phyloP scores from a whole-genome alignment of 2,329 filamentous ascomycete genomes.

The Alternaria panax region DNA sequence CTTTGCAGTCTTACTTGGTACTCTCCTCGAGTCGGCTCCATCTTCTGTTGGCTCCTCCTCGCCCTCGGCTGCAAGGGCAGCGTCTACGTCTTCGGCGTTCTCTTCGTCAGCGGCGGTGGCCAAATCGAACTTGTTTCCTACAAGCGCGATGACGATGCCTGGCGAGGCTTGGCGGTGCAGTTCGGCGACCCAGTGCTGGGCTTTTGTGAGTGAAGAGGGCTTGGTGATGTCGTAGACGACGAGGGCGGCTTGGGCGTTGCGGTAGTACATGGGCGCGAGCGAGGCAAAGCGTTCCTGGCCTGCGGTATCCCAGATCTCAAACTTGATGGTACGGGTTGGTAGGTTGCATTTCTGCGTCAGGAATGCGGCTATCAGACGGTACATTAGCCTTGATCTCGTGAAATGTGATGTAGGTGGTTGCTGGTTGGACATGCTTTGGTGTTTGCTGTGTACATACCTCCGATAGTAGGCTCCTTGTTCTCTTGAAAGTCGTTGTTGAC shows the following conservation, averaged over 20 bases:
- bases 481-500: slow-evolving; percentile 99
- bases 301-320: slow-evolving; percentile 93
- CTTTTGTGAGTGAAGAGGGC: slow-evolving; percentile 91
- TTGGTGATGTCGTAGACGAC: slow-evolving; percentile 99
- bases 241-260: slow-evolving; percentile 95
- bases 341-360: slow-evolving; percentile 98
- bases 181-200: slow-evolving; percentile 98
- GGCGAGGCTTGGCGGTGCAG: slow-evolving; percentile 94
- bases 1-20: slow-evolving; percentile 89
- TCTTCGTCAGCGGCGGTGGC: slow-evolving; percentile 57
- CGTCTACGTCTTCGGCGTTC: slow-evolving; percentile 60
- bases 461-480: slow-evolving; percentile 99
- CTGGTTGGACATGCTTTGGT: neutral
- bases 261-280: slow-evolving; percentile 98
- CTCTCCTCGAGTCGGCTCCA: slow-evolving; percentile 79
- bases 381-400: slow-evolving; percentile 2
- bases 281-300: slow-evolving; percentile 97
- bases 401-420: neutral
- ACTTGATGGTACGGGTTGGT: slow-evolving; percentile 77
- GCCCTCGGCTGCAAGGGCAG: slow-evolving; percentile 57
- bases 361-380: slow-evolving; percentile 76
- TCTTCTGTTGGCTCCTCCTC: slow-evolving; percentile 64
- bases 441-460: slow-evolving; percentile 67
- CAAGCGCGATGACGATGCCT: slow-evolving; percentile 94
- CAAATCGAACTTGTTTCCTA: slow-evolving; percentile 89